These are phyloP conservation scores for Ammopiptanthus mongolicus DNA, from an alignment of 306 rosid species.

Conservation along the genomic window DNA sequence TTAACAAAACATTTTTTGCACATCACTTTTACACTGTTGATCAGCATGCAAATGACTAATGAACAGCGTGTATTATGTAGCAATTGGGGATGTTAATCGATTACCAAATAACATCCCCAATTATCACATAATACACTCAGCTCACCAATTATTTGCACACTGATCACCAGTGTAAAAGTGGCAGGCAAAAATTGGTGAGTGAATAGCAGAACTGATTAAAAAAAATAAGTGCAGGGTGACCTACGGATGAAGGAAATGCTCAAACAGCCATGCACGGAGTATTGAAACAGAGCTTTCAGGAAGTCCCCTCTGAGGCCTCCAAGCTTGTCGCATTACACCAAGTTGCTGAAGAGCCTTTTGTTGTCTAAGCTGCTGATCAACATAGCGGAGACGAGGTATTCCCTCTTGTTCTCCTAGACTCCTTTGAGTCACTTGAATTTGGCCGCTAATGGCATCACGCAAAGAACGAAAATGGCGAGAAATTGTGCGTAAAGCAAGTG, in stretches of 20 bases:
- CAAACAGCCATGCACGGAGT: constrained; percentile 91
- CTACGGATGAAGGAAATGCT: constrained; percentile 94
- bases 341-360: constrained; percentile 84
- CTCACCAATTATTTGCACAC: not conserved
- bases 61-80: not conserved
- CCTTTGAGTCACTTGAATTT: constrained; percentile 59
- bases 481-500: constrained; percentile 63
- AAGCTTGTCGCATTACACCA: constrained; percentile 70
- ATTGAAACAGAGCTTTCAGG: constrained; percentile 89
- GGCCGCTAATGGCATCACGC: constrained; percentile 70
- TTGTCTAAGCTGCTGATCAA: constrained; percentile 86
- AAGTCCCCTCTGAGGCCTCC: constrained; percentile 97
- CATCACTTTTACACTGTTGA: not conserved
- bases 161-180: not conserved
- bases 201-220: not conserved
- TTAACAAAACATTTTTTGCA: too few species aligned
- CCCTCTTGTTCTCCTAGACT: constrained; percentile 81
- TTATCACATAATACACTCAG: too few species aligned
- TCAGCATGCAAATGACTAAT: not conserved
- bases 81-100: too few species aligned
- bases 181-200: not conserved
- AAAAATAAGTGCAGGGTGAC: constrained; percentile 22
- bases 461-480: constrained; percentile 76
- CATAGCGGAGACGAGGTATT: constrained; percentile 89
- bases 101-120: not conserved